Evolutionary conservation across 257 asterid genomes (phyloP).

Genomic region (Craterostigma plantagineum): DNA sequence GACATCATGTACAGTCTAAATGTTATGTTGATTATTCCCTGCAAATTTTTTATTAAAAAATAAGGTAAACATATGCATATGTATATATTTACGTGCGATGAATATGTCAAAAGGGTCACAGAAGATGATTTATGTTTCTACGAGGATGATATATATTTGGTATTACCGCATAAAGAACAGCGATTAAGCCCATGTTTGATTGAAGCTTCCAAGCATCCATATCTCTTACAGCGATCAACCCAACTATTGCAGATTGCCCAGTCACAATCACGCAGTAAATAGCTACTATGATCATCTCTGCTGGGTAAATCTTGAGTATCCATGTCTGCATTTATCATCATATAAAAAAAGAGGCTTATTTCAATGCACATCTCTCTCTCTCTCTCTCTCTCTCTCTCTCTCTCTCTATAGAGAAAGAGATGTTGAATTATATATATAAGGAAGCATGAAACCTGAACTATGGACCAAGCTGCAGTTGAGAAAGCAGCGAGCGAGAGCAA

Average conservation of each 20-base stretch:
- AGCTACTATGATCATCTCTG: conserved; percentile 30
- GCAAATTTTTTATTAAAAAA: too few relatives aligned
- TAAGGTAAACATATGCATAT: too few relatives aligned
- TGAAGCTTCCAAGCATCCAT: conserved; percentile 26
- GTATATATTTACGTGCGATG: too few relatives aligned
- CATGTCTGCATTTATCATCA: conserved; percentile 14
- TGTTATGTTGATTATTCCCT: conserved; percentile 33
- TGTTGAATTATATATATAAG: too few relatives aligned
- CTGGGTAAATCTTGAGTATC: conserved; percentile 33
- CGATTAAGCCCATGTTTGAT: conserved; percentile 19
- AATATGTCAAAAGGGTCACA: too few relatives aligned
- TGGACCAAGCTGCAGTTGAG: conserved; percentile 33
- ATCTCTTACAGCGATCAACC: conserved; percentile 25
- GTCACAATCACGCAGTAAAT: conserved; percentile 31
- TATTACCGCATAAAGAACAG: conserved; percentile 26
- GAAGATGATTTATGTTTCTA: not conserved
- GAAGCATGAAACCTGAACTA: conserved; percentile 39
- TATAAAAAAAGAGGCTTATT: not conserved
- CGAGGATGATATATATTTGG: not conserved
- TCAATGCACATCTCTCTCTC: too few relatives aligned
- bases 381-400: too few relatives aligned
- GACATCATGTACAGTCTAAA: conserved; percentile 31
- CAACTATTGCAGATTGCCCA: conserved; percentile 19
- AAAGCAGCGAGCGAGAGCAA: conserved; percentile 23
- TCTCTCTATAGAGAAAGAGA: too few relatives aligned